Evolutionary conservation across 2,329 filamentous ascomycete genomes (phyloP).

Genomic region (Thermothelomyces thermophilus): DNA sequence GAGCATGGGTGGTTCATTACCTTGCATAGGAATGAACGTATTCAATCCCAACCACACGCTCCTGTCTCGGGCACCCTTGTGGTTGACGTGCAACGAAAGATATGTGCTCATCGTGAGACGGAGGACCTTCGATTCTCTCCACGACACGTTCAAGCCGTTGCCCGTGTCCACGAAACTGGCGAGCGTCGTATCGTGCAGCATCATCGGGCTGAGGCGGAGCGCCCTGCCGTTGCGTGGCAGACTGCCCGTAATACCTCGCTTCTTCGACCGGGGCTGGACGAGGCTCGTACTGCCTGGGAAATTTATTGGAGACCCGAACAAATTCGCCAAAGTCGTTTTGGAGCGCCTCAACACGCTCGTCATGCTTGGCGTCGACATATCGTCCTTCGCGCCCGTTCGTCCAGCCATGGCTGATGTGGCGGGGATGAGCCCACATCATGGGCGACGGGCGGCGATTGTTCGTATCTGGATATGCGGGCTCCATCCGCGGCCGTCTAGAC

Average conservation of each 20-base stretch:
- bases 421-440: neutral
- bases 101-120: neutral
- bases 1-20: conserved; percentile 1
- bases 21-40: conserved; percentile 14
- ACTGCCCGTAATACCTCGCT: conserved; percentile 5
- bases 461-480: neutral
- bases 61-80: conserved; percentile 14
- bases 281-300: conserved; percentile 22
- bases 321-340: conserved; percentile 18
- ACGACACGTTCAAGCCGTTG: conserved; percentile 8
- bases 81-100: neutral
- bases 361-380: conserved; percentile 2
- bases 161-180: neutral
- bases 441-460: conserved; percentile 6
- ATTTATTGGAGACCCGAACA: conserved; percentile 23
- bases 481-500: conserved; percentile 1
- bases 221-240: neutral
- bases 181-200: neutral
- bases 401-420: conserved; percentile 1
- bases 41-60: conserved; percentile 24
- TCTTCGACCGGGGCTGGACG: conserved; percentile 1
- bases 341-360: conserved; percentile 10
- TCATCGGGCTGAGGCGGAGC: neutral
- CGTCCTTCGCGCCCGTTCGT: conserved; percentile 4
- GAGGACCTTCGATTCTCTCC: neutral